Evolutionary conservation across 1,284 basidiomycete genomes (phyloP), one percentile per base, ranked within the genome.

Genomic region (Boletus subluridellus): DNA sequence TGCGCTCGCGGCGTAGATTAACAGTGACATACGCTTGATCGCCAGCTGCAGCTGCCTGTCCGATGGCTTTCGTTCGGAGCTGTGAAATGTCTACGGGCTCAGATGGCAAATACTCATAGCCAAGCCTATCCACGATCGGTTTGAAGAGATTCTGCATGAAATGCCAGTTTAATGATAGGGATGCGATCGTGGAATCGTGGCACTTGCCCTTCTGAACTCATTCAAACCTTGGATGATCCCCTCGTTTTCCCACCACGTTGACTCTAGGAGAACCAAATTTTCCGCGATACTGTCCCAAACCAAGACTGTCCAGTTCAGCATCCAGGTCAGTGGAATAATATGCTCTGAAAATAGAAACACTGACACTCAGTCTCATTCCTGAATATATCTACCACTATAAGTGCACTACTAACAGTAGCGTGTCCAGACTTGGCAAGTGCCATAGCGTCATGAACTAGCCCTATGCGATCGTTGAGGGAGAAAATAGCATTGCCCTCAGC

Each of bases 181-280:
- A 37, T 26, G 12, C 35, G 12, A n/a, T 17, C 21, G 14, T 41
- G 15, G 45, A 54, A 58, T 52, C 32, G 8, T 7, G 34, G 10
- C 39, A 66, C 82, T 49, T 71, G 89, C 87, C 66, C 80, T 76
- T 63, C 85, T 79, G 73, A 94, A 83, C 37, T 77, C 79, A 64
- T 89, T 79, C 62, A 95, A 70, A 45, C 80, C 78, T 24, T 85
- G 80, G 5, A 84, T 76, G 45, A 90, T 80, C 5, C 79, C 72
- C 38, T 84, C 70, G 61, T 92, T 78, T 74, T 97, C 95, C 89
- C 90, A 97, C 92, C 94, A 98, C 2, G 86, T 85, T 15, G 78
- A 82, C n/a, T 77, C 70, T 50, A 96, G 73, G 44, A 78, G 77
- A 52, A 70, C 69, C 54, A 96, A 71, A 49, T 82, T 84, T 10